Percentiles rank a stretch among this genome's conserved stretches.
These are phyloP conservation scores for Jatropha podagrica DNA, from an alignment of 441 rosid genomes.

Conservation along the genomic window DNA sequence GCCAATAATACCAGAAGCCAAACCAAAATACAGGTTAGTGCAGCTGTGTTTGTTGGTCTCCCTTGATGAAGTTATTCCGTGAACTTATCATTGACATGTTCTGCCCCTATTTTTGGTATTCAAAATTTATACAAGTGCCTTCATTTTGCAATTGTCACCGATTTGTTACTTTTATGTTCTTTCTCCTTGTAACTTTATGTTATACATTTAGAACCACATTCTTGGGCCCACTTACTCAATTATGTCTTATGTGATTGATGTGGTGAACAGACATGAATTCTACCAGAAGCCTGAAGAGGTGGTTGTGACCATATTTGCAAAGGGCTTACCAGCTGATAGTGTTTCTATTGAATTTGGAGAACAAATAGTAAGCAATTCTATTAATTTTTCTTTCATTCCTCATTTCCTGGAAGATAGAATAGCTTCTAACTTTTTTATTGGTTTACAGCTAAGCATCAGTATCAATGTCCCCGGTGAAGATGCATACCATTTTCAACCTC, in stretches of 20 bases:
- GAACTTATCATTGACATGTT: background rate
- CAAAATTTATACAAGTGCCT: background rate
- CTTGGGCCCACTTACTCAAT: background rate
- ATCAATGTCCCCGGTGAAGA: slow-evolving; percentile 73
- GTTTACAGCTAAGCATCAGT: slow-evolving; percentile 70
- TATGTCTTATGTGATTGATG: background rate
- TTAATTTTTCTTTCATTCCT: slow-evolving; percentile 4
- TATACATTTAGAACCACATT: background rate
- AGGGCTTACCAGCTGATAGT: slow-evolving; percentile 49
- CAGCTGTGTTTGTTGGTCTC: background rate
- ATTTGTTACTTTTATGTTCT: background rate
- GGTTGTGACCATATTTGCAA: slow-evolving; percentile 73
- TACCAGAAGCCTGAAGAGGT: slow-evolving; percentile 80
- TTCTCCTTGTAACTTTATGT: background rate
- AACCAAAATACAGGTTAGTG: slow-evolving; percentile 61
- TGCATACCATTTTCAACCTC: slow-evolving; percentile 70
- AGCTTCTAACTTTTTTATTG: slow-evolving; percentile 11
- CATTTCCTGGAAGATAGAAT: slow-evolving; percentile 1
- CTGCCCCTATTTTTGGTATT: background rate
- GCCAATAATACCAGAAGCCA: slow-evolving; percentile 29
- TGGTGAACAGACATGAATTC: slow-evolving; percentile 60
- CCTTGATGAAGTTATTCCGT: background rate
- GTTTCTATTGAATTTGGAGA: slow-evolving; percentile 65
- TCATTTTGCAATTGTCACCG: background rate
- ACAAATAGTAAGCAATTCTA: slow-evolving; percentile 52